Base-by-base conservation (phyloP, 2,329 filamentous ascomycete genomes). In the Diaporthe aspalathi region DNA sequence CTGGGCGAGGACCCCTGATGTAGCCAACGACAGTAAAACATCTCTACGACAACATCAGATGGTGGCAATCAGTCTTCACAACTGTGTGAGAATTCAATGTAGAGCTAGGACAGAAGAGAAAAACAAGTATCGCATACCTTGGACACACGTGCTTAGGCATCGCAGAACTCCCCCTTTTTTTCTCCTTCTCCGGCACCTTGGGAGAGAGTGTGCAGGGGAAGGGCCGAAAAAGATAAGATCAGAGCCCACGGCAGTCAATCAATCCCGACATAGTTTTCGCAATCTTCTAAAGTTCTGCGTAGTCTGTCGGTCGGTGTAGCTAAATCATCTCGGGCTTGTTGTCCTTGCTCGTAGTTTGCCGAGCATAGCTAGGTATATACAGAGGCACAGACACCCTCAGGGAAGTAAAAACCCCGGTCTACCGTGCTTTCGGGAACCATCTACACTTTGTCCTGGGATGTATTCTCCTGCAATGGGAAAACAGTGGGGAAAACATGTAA, bases 1-100 rank as follows among this genome's bases (percentile, higher is more conserved):
- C 6, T 38, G 29, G 60, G 60, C 45, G n/a, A 50, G 45, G 60
- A 38, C 60, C 60, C 60, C 60, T 65, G 60, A 65, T 65, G 29
- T 32, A 38, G 20, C 60, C 60, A 65, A 65, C 60, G 29, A 24
- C 45, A n/a, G 60, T 65, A 65, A 65, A 65, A 50, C 60, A 65
- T 65, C 60, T 38, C 29, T 11, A 38, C 43, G 38, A 49, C 60
- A 3, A 24, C 32, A 65, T 65, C 43, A 65, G 60, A 65, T 50
- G 60, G 60, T 50, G 60, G 45, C 60, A 65, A 50, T 27, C 45
- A 65, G 5, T 50, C 20, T n/a, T n/a, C n/a, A n/a, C n/a, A n/a
- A n/a, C n/a, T n/a, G n/a, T n/a, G n/a, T 38, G 29, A 20, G 60
- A 5, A 63, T 27, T 49, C 45, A 38, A 43, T 45, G 4, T 20